Evolutionary conservation across 345 rosid genomes (phyloP).

Genomic region (Gossypium stocksii): DNA sequence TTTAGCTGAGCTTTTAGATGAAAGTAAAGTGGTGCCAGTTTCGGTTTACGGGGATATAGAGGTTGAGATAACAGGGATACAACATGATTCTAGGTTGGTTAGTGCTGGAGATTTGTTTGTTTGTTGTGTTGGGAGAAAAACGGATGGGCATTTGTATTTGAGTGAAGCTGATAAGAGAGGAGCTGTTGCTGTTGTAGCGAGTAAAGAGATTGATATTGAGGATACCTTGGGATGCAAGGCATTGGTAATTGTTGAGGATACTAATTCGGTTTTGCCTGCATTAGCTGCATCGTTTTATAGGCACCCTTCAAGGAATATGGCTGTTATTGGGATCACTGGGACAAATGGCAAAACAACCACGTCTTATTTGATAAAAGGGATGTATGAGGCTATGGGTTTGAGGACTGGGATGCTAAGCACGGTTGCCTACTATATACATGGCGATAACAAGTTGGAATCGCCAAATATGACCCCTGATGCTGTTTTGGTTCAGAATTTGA

Average conservation of each 20-base stretch:
- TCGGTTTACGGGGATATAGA: conserved; percentile 85
- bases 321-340: conserved; percentile 79
- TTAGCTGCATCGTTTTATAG: conserved; percentile 78
- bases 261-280: conserved; percentile 68
- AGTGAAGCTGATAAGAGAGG: conserved; percentile 98
- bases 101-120: conserved; percentile 84
- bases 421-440: conserved; percentile 66
- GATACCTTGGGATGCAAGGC: conserved; percentile 87
- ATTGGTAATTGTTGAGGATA: conserved; percentile 89
- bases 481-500: conserved; percentile 80
- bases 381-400: conserved; percentile 92
- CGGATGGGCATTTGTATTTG: conserved; percentile 64
- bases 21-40: conserved; percentile 83
- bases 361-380: conserved; percentile 69
- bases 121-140: conserved; percentile 65
- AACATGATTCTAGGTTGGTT: conserved; percentile 83
- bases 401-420: conserved; percentile 85
- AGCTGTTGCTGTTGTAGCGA: conserved; percentile 90
- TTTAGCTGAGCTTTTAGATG: conserved; percentile 89
- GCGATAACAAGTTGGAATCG: conserved; percentile 64
- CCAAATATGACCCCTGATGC: conserved; percentile 59
- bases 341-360: conserved; percentile 74
- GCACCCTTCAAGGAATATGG: conserved; percentile 71
- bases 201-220: conserved; percentile 86
- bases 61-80: conserved; percentile 83